Evolutionary conservation across 2,329 filamentous ascomycete species (phyloP).

Genomic region (Pseudocercospora crystallina): DNA sequence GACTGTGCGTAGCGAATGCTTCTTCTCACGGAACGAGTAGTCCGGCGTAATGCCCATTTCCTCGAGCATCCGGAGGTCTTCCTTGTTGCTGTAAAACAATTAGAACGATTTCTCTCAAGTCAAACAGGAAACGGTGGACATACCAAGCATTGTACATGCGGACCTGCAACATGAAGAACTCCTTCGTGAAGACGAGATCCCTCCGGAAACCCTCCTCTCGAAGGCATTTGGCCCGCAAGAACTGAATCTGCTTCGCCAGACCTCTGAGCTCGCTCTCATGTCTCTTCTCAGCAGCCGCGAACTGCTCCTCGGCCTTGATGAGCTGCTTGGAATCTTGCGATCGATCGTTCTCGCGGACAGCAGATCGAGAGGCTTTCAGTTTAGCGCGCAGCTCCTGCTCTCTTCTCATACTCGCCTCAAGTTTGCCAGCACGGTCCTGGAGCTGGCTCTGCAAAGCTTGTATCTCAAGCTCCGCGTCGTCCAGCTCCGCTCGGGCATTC

Average conservation of each 20-base stretch:
- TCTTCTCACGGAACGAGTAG: constrained; percentile 46
- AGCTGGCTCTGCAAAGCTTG: constrained; percentile 39
- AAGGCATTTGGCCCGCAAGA: constrained; percentile 77
- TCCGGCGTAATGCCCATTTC: constrained; percentile 71
- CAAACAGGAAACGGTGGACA: constrained; percentile 40
- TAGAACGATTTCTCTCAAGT: not conserved
- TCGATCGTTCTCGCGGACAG: constrained; percentile 21
- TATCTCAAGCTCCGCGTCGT: constrained; percentile 42
- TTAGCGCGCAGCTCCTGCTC: constrained; percentile 39
- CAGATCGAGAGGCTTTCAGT: constrained; percentile 27
- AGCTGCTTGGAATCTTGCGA: constrained; percentile 31
- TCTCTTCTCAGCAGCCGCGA: constrained; percentile 64
- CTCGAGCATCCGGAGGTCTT: constrained; percentile 80
- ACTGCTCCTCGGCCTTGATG: constrained; percentile 44
- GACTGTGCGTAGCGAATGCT: constrained; percentile 50
- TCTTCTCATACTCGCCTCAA: constrained; percentile 30
- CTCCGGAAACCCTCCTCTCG: constrained; percentile 78
- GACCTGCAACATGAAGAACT: constrained; percentile 74
- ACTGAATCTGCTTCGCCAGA: constrained; percentile 84
- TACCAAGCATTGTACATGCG: constrained; percentile 89
- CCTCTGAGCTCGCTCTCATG: constrained; percentile 78
- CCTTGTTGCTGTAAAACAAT: constrained; percentile 70
- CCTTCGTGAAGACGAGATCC: constrained; percentile 84
- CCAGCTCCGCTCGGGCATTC: constrained; percentile 38
- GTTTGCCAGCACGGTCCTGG: constrained; percentile 31